Percentiles rank a stretch among this genome's conserved stretches.
Conservation (phyloP, 305 asterid species). For the Fraxinus nigra region DNA sequence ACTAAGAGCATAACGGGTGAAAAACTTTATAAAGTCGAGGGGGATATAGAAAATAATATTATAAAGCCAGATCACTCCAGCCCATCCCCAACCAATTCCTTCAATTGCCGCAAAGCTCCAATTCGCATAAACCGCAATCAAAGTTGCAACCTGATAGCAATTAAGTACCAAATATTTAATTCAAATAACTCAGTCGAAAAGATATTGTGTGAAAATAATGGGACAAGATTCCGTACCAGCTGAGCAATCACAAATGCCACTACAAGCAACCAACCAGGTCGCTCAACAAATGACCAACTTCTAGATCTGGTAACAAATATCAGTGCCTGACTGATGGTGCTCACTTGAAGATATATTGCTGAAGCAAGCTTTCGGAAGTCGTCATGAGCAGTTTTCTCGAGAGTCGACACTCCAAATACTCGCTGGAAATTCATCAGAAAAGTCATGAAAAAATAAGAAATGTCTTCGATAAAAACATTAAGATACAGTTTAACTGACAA, state of each 20-base stretch:
- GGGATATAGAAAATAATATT: constrained; percentile 79
- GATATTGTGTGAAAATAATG: background rate
- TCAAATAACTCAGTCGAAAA: background rate
- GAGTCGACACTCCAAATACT: constrained; percentile 82
- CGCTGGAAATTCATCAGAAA: constrained; percentile 42
- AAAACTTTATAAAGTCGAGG: constrained; percentile 79
- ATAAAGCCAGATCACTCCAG: constrained; percentile 97
- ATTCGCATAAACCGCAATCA: constrained; percentile 91
- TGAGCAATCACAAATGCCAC: constrained; percentile 84
- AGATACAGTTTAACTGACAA: background rate
- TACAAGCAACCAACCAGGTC: constrained; percentile 86
- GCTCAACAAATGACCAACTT: constrained; percentile 91
- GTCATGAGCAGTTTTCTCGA: constrained; percentile 86
- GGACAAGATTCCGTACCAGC: constrained; percentile 51
- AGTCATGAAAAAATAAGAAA: background rate
- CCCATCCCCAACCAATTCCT: constrained; percentile 99
- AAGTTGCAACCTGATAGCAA: constrained; percentile 70
- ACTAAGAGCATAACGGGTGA: constrained; percentile 79
- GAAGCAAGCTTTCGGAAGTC: constrained; percentile 97
- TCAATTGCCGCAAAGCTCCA: constrained; percentile 99
- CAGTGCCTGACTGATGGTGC: constrained; percentile 96
- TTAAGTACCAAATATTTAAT: constrained; percentile 14
- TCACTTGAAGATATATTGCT: constrained; percentile 96
- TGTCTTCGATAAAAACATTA: background rate
- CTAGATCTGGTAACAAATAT: constrained; percentile 94